phyloP scores from a whole-genome alignment of 768 basidiomycete species.

The Leccinellum albellum region DNA sequence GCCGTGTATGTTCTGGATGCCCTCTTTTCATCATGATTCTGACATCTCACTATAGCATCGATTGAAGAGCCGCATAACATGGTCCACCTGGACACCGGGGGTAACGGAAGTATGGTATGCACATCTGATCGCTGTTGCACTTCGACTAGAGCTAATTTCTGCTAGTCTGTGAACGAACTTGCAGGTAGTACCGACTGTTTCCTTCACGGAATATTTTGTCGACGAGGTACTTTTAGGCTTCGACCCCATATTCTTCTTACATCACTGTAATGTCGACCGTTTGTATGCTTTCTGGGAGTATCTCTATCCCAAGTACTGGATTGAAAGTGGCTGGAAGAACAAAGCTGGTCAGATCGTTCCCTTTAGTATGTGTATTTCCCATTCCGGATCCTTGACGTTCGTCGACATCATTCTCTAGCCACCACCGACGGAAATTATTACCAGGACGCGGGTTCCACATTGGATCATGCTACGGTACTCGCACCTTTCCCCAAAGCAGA shows the following conservation, averaged over 20 bases:
- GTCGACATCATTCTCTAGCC: not conserved
- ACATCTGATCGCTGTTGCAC: not conserved
- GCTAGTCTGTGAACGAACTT: conserved; percentile 13
- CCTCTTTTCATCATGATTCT: not conserved
- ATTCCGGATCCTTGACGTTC: not conserved
- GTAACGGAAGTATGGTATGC: conserved; percentile 17
- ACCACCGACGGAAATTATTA: conserved; percentile 1
- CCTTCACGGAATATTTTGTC: not conserved
- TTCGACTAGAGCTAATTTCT: not conserved
- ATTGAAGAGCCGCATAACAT: conserved; percentile 20
- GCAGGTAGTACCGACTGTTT: conserved; percentile 8
- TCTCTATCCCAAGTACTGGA: conserved; percentile 19
- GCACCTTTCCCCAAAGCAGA: conserved; percentile 13
- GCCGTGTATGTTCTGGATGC: conserved; percentile 3
- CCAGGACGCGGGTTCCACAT: not conserved
- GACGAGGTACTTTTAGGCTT: conserved; percentile 2
- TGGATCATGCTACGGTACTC: conserved; percentile 3
- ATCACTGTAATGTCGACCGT: conserved; percentile 20
- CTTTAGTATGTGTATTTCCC: conserved; percentile 8
- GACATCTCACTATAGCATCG: conserved; percentile 5
- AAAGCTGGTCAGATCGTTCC: not conserved
- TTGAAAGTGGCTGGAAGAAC: conserved; percentile 11
- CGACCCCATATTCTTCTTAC: conserved; percentile 19
- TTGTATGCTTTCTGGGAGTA: conserved; percentile 24
- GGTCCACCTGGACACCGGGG: conserved; percentile 16